phyloP scores from a whole-genome alignment of 108 stramenopile genomes.

The Cylindrotheca closterium region DNA sequence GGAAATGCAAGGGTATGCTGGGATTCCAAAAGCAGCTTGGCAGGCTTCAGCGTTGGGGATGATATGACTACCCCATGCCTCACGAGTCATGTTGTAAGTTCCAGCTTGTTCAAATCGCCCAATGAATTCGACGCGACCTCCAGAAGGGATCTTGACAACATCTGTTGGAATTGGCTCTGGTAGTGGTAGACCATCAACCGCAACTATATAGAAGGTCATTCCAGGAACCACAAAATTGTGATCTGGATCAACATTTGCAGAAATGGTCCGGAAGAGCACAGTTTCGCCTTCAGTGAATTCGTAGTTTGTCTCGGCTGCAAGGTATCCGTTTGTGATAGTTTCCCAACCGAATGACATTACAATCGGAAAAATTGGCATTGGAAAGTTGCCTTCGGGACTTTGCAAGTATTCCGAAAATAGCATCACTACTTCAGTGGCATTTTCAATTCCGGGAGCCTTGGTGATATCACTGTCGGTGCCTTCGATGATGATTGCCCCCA shows the following conservation, averaged over 20 bases:
- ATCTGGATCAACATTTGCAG: too few relatives aligned
- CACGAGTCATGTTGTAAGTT: conserved; percentile 8
- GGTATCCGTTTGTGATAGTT: too few relatives aligned
- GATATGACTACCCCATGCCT: neutral
- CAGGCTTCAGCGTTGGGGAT: conserved; percentile 1
- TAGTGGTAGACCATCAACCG: conserved; percentile 4
- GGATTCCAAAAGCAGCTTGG: neutral
- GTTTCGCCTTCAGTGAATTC: too few relatives aligned
- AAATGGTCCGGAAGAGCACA: too few relatives aligned
- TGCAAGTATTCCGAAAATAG: conserved; percentile 1
- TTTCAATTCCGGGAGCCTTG: conserved; percentile 2
- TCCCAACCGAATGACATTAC: conserved; percentile 8
- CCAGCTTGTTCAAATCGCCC: conserved; percentile 16
- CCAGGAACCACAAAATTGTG: too few relatives aligned
- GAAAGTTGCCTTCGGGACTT: conserved; percentile 1
- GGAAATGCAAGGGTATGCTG: conserved; percentile 8
- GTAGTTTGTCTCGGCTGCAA: too few relatives aligned
- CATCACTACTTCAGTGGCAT: conserved; percentile 16
- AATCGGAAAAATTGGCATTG: conserved; percentile 15
- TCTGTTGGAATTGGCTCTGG: conserved; percentile 1
- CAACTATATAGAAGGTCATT: neutral
- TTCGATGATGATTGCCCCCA: conserved; percentile 7
- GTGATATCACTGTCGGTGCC: conserved; percentile 9
- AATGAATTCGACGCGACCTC: conserved; percentile 16
- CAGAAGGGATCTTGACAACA: neutral